These are phyloP conservation scores for Hypoxylon crocopeplum DNA, from an alignment of 495 filamentous ascomycete genomes.

Conservation along the genomic window DNA sequence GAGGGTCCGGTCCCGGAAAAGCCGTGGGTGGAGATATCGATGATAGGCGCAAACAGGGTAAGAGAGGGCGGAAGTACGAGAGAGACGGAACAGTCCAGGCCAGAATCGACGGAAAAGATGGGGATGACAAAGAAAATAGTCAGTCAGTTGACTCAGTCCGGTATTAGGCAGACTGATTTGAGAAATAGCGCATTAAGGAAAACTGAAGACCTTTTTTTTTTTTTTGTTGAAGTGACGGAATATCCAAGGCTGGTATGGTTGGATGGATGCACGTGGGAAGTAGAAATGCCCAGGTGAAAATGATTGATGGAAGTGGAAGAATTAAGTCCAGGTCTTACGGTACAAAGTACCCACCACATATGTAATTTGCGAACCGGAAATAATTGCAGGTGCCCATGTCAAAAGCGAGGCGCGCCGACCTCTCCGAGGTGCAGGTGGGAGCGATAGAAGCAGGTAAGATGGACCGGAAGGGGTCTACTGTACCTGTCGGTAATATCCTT, in stretches of 20 bases:
- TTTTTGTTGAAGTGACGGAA: no score
- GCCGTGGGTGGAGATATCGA: slow-evolving; percentile 18
- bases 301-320: no score
- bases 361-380: slow-evolving; percentile 16
- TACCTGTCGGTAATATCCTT: neutral
- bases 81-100: slow-evolving; percentile 18
- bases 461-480: slow-evolving; percentile 6
- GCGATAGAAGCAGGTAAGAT: slow-evolving; percentile 1
- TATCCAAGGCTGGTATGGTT: no score
- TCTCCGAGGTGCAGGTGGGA: slow-evolving; percentile 21
- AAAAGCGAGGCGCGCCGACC: slow-evolving; percentile 25
- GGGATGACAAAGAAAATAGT: neutral
- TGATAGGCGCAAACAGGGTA: slow-evolving; percentile 28
- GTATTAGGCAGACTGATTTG: no score
- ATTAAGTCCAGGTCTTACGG: no score
- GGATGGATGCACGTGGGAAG: no score
- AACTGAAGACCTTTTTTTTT: no score
- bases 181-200: no score
- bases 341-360: no score
- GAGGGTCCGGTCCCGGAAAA: slow-evolving; percentile 30
- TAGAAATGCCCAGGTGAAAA: no score
- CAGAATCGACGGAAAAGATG: neutral
- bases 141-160: neutral
- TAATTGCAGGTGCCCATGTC: slow-evolving; percentile 14
- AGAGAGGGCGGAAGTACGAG: slow-evolving; percentile 30